Evolutionary conservation across 805 yeast species (phyloP), one percentile per base, ranked within the genome.

Genomic region (Blastobotrys muscicola): DNA sequence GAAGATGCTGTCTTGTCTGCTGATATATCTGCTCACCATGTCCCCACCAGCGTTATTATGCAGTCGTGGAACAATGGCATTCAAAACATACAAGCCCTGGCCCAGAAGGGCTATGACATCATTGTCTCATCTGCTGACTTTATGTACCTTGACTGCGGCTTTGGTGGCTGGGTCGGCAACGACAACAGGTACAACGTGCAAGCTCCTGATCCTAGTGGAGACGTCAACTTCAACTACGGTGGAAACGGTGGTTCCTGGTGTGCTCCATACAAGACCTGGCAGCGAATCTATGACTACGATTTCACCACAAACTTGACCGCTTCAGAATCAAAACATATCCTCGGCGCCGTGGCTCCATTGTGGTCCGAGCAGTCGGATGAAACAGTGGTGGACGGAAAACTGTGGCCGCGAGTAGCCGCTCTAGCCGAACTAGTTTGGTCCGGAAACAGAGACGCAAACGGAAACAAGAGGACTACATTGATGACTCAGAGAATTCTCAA

Each of bases 261-360:
- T 48, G 66, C 58, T 23, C 71, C 72, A 6, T 68, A 68, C 55
- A 68, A 67, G 50, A 64, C 67, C 1, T 68, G 69, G 69, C 71
- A 68, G 48, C 49, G 67, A 41, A 66, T 68, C 36, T 68, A 67
- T 49, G 52, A 55, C 44, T 66, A 50, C 43, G 70, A 67, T 44
- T 53, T 67, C 42, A 49, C 61, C 12, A 54, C 52, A 9, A 55
- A 55, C 39, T 55, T 68, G 33, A 65, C 67, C 11, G 55, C 45
- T 1, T 54, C 41, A 5, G 64, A 68, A 50, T 46, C 48, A 8
- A 23, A 36, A 13, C 67, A 60, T 38, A 56, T 68, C 16, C 39
- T 66, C 35, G 72, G 72, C 2, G 70, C 64, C 2, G 70, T 64
- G 43, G 69, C 56, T 5, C 62, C 70, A 0, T 42, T 68, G 35